Percentiles rank a stretch among this genome's conserved stretches.
Conservation (phyloP, 73 alveolate genomes). For the Blepharisma stoltei region DNA sequence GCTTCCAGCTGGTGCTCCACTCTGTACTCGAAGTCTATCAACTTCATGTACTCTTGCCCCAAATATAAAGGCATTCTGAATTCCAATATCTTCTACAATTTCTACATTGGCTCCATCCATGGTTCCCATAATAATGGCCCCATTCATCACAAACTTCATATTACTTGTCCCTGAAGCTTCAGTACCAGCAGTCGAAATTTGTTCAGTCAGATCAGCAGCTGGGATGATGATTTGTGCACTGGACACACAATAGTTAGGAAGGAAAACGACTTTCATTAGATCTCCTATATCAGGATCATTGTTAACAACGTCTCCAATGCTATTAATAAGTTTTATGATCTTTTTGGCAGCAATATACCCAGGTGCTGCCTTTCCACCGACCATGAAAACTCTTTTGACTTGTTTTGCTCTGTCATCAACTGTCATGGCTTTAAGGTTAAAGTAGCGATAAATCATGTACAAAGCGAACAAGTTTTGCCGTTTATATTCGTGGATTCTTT, state of each 20-base stretch:
- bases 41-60: slow-evolving; percentile 95
- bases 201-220: slow-evolving; percentile 95
- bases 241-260: slow-evolving; percentile 94
- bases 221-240: slow-evolving; percentile 98
- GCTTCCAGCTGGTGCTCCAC: slow-evolving; percentile 60
- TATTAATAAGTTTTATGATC: slow-evolving; percentile 91
- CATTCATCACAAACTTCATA: slow-evolving; percentile 95
- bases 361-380: slow-evolving; percentile 99
- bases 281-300: slow-evolving; percentile 88
- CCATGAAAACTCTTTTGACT: slow-evolving; percentile 69
- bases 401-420: slow-evolving; percentile 34
- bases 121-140: slow-evolving; percentile 95
- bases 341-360: slow-evolving; percentile 93
- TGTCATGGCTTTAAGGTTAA: slow-evolving; percentile 42
- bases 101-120: slow-evolving; percentile 99
- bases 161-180: slow-evolving; percentile 80
- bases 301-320: slow-evolving; percentile 83
- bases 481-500: slow-evolving; percentile 97
- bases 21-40: slow-evolving; percentile 82
- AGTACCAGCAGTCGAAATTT: slow-evolving; percentile 97
- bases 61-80: slow-evolving; percentile 76
- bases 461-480: slow-evolving; percentile 88
- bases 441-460: slow-evolving; percentile 51
- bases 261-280: slow-evolving; percentile 80
- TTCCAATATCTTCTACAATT: slow-evolving; percentile 97